Conservation (phyloP, 2,329 filamentous ascomycete species). For the Claviceps lovelessii region DNA sequence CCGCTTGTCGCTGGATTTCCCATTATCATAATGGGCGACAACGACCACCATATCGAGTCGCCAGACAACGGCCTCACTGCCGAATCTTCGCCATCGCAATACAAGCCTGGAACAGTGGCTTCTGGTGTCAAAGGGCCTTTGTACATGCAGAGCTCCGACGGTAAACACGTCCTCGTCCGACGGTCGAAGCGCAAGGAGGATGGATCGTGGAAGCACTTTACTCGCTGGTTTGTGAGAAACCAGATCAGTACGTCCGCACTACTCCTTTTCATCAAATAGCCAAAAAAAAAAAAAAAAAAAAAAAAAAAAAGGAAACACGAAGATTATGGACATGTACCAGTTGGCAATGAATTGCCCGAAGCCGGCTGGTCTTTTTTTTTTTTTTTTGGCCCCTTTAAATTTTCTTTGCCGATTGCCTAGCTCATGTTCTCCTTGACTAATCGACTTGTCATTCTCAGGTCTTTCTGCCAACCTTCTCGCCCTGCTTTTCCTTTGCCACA, state of each 20-base stretch:
- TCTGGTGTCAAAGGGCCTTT: slow-evolving; percentile 29
- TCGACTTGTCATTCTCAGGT: slow-evolving; percentile 26
- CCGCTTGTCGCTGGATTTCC: neutral
- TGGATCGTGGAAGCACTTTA: slow-evolving; percentile 44
- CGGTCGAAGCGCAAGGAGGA: slow-evolving; percentile 49
- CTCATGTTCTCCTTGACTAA: slow-evolving; percentile 3
- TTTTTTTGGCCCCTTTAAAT: too few relatives aligned
- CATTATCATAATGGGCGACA: slow-evolving; percentile 4
- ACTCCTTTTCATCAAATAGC: slow-evolving; percentile 3
- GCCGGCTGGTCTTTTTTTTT: neutral
- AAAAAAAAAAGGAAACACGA: neutral
- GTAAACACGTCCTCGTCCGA: slow-evolving; percentile 39
- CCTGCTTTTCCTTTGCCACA: slow-evolving; percentile 68
- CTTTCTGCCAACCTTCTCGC: slow-evolving; percentile 76
- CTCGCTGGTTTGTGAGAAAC: slow-evolving; percentile 60
- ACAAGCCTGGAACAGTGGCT: slow-evolving; percentile 13
- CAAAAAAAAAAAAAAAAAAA: too few relatives aligned
- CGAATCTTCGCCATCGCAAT: slow-evolving; percentile 13
- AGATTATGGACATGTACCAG: neutral
- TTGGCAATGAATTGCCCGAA: neutral
- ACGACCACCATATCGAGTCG: neutral
- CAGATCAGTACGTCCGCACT: slow-evolving; percentile 52
- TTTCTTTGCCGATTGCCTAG: neutral
- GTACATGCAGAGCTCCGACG: slow-evolving; percentile 39
- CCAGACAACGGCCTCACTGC: slow-evolving; percentile 10